Evolutionary conservation across 805 yeast genomes (phyloP), one percentile per base, ranked within the genome.

Genomic region (Priceomyces carsonii): DNA sequence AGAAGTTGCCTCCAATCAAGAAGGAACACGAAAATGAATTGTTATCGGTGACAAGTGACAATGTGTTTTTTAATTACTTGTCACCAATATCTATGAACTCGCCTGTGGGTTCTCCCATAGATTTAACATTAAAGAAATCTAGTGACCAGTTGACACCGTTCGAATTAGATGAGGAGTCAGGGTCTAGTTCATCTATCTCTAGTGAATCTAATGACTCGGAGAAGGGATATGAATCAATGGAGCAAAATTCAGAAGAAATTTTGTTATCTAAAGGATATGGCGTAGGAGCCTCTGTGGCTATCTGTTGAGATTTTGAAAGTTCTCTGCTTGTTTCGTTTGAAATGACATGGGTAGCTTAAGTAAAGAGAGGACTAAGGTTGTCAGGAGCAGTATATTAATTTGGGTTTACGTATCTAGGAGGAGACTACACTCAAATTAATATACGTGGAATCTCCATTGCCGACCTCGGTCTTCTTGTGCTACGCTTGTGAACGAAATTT

Each of bases 211-310:
- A 23, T 16, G 44, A 41, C 26, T 35, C 42, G 9, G 20, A 33
- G 21, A 43, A 37, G 39, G 44, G 40, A 29, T 47, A 45, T 51
- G 69, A 61, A 54, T 49, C 42, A 38, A 49, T 65, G 67, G 71
- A 58, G 71, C 71, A 66, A 63, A 64, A 65, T 66, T 66, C 72
- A 56, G 72, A 60, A 66, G 71, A 52, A 59, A 65, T 66, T 66
- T 63, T 62, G 68, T 55, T 39, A 18, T 38, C 43, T 22, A 43
- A 29, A 33, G 35, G 36, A 29, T 40, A 34, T 27, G 42, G 39
- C 26, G 38, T 20, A 14, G 26, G 29, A 8, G 10, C 33, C 18
- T 35, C 38, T 10, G 19, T 38, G 28, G 35, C 23, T 20, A 28
- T 28, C 24, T 35, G 29, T 15, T 37, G 33, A 33, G 36, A 32